A percentile compares a stretch with the other conserved stretches of the same genome.
Evolutionary conservation across 2,329 filamentous ascomycete genomes (phyloP).

Genomic region (Xylaria sp.): DNA sequence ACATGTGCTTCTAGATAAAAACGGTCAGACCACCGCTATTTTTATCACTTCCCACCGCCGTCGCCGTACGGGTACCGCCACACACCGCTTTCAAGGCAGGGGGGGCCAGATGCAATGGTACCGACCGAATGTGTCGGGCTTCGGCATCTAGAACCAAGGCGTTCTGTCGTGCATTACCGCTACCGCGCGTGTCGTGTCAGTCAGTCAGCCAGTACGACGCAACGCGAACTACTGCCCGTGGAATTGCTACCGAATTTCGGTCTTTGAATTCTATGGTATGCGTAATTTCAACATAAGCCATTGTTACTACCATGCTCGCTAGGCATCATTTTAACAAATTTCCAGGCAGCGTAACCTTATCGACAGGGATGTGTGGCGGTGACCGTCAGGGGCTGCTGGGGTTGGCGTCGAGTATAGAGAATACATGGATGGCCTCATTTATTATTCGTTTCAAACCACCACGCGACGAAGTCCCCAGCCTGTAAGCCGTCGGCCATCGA

Average conservation of each 20-base stretch:
- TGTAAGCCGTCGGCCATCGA: constrained; percentile 26
- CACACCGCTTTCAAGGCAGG: constrained; percentile 20
- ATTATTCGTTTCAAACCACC: constrained; percentile 1
- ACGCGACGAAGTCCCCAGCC: background rate
- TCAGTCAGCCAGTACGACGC: constrained; percentile 7
- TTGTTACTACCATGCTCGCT: constrained; percentile 2
- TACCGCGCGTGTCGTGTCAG: background rate
- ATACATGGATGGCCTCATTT: constrained; percentile 3
- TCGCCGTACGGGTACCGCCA: constrained; percentile 10
- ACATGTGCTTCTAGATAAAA: constrained; percentile 20
- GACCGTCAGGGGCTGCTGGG: constrained; percentile 21
- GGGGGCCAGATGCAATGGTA: constrained; percentile 13
- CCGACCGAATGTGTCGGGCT: constrained; percentile 10
- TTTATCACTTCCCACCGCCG: constrained; percentile 28
- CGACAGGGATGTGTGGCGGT: constrained; percentile 21
- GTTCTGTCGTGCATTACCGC: constrained; percentile 8
- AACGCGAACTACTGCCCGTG: background rate
- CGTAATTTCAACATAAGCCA: background rate
- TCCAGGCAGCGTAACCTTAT: background rate
- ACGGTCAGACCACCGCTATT: constrained; percentile 33
- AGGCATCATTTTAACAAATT: background rate
- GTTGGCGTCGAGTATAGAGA: background rate
- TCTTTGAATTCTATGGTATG: constrained; percentile 8
- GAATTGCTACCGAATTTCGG: background rate
- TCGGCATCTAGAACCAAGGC: constrained; percentile 14